Evolutionary conservation across 768 basidiomycete species (phyloP).

Genomic region (Trametes cingulata): DNA sequence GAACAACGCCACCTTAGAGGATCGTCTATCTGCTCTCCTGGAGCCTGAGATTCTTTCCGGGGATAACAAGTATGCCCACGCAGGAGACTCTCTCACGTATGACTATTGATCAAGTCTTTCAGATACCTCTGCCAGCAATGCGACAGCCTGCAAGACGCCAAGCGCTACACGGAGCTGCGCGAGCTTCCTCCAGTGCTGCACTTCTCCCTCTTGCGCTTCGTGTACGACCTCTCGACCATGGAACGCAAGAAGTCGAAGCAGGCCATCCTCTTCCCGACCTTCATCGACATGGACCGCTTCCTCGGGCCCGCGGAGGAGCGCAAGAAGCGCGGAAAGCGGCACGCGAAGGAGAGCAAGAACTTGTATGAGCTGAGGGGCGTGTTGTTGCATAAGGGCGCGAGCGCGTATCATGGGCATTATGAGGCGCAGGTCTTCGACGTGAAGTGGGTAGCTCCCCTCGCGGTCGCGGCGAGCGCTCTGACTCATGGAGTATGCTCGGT

Average conservation of each 20-base stretch:
- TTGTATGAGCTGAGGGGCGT: slow-evolving; percentile 86
- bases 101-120: neutral
- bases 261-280: slow-evolving; percentile 71
- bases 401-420: slow-evolving; percentile 90
- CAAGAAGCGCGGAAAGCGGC: slow-evolving; percentile 9
- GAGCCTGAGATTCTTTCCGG: slow-evolving; percentile 73
- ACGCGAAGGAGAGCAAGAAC: slow-evolving; percentile 14
- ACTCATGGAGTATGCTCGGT: neutral
- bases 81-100: neutral
- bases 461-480: neutral
- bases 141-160: slow-evolving; percentile 72
- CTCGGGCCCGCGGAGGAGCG: slow-evolving; percentile 37
- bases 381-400: slow-evolving; percentile 86
- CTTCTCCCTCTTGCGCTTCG: slow-evolving; percentile 91
- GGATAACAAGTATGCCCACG: slow-evolving; percentile 70
- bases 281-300: slow-evolving; percentile 73
- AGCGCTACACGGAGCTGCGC: slow-evolving; percentile 69
- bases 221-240: slow-evolving; percentile 76
- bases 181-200: slow-evolving; percentile 86
- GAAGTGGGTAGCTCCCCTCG: slow-evolving; percentile 46
- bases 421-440: slow-evolving; percentile 81
- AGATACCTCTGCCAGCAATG: slow-evolving; percentile 86
- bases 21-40: slow-evolving; percentile 65
- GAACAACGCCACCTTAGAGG: slow-evolving; percentile 74
- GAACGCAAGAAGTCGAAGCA: slow-evolving; percentile 89